Evolutionary conservation across 805 yeast species (phyloP), one percentile per base, ranked within the genome.

Genomic region (Candida loeiensis): DNA sequence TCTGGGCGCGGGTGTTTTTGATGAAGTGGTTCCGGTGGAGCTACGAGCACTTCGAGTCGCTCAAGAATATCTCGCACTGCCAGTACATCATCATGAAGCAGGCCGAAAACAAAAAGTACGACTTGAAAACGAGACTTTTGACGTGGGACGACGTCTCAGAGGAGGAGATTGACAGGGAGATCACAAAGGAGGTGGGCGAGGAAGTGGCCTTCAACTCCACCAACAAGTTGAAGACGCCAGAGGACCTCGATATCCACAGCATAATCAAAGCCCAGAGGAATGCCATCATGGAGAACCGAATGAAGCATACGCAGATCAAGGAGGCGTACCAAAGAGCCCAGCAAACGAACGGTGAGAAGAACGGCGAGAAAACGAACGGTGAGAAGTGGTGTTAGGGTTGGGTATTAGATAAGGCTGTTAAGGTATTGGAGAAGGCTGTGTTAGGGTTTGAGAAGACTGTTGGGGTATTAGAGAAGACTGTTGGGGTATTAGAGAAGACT

Each of bases 1-100:
- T 90, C 12, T 88, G 95, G 91, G 85, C 95, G 3, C 69, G 97
- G 29, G 97, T 90, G 6, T 90, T 90, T 52, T 61, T 90, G 31
- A 88, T 89, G 89, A 85, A 89, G 53, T 90, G 96, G 96, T 90
- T 80, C 58, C 69, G 95, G 43, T 90, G 97, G 96, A 74, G 84
- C 2, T 91, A 84, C 55, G 96, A 89, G 57, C 80, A 82, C 55
- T 90, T 89, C 61, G 97, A 90, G 61, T 73, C 82, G 34, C 71
- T 90, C 46, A 75, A 82, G 44, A 90, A 90, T 57, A 79, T 90
- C 12, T 88, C 88, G 1, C 93, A 90, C 57, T 91, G 96, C 53
- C 79, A 82, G 47, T 81, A 85, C 57, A 69, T 90, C 29, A 77
- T 83, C 22, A 84, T 89, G 95, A 87, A 85, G 54, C 71, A 74